phyloP scores from a whole-genome alignment of 2,329 filamentous ascomycete species.

The Pseudopithomyces maydicus region DNA sequence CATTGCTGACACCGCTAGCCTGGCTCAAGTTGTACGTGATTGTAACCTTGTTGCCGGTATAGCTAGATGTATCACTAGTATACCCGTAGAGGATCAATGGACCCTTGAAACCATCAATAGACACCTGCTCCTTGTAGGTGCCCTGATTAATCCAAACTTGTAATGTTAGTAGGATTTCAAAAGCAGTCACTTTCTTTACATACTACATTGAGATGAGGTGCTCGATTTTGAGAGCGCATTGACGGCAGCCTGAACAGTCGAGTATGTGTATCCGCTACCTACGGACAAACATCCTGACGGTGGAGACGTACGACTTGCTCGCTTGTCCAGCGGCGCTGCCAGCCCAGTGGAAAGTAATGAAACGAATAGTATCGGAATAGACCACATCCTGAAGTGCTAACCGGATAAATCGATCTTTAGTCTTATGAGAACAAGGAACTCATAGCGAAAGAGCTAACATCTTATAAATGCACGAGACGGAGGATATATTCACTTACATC shows the following conservation, averaged over 20 bases:
- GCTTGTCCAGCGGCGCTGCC: constrained; percentile 28
- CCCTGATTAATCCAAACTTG: constrained; percentile 64
- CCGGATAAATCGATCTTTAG: background rate
- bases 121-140: constrained; percentile 66
- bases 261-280: constrained; percentile 49
- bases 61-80: constrained; percentile 57
- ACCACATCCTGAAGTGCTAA: constrained; percentile 6
- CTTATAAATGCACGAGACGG: background rate
- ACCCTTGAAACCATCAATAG: constrained; percentile 54
- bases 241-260: constrained; percentile 62
- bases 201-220: constrained; percentile 56
- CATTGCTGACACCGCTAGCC: constrained; percentile 56
- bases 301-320: constrained; percentile 48
- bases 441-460: background rate
- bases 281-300: constrained; percentile 60
- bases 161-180: background rate
- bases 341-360: constrained; percentile 25
- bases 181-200: background rate
- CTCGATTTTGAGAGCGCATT: constrained; percentile 60
- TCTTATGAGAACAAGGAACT: too few relatives aligned
- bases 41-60: constrained; percentile 63
- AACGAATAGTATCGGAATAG: constrained; percentile 19
- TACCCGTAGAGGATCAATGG: constrained; percentile 64
- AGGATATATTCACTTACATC: background rate
- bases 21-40: constrained; percentile 56